These are phyloP conservation scores for Xylaria polymorpha DNA, from an alignment of 2,329 filamentous ascomycete genomes.

Conservation along the genomic window DNA sequence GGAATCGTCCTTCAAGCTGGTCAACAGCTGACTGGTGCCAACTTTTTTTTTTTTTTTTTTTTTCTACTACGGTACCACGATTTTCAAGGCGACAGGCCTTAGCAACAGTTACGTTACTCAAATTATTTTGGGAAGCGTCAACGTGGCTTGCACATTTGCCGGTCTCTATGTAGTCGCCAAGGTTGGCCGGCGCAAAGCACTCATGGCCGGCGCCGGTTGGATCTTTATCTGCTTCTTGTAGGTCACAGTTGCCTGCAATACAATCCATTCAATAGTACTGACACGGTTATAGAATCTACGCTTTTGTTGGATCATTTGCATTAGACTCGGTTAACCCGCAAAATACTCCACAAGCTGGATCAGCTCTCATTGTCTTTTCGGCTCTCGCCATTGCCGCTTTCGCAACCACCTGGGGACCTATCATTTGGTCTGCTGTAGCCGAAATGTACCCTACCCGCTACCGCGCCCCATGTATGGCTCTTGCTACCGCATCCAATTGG, in stretches of 20 bases:
- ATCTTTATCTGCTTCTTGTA: slow-evolving; percentile 65
- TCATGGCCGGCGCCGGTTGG: slow-evolving; percentile 73
- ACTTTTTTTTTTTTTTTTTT: slow-evolving; percentile 76
- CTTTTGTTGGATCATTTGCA: slow-evolving; percentile 61
- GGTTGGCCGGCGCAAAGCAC: slow-evolving; percentile 70
- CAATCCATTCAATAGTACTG: background rate
- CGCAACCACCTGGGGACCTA: slow-evolving; percentile 76
- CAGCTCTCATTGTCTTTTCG: slow-evolving; percentile 74
- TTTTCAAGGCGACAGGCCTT: slow-evolving; percentile 74
- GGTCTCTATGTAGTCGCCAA: slow-evolving; percentile 74
- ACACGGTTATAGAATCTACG: slow-evolving; percentile 54
- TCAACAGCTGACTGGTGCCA: slow-evolving; percentile 75
- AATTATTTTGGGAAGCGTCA: slow-evolving; percentile 75
- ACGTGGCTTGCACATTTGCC: slow-evolving; percentile 73
- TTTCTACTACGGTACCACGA: slow-evolving; percentile 74
- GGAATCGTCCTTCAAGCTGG: slow-evolving; percentile 72
- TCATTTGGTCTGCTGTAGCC: slow-evolving; percentile 73
- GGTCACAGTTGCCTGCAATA: slow-evolving; percentile 36
- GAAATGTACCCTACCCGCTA: slow-evolving; percentile 73
- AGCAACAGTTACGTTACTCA: slow-evolving; percentile 73
- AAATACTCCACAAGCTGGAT: slow-evolving; percentile 62
- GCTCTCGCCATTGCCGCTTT: slow-evolving; percentile 76
- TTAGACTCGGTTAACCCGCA: slow-evolving; percentile 56
- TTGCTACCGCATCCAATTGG: slow-evolving; percentile 70
- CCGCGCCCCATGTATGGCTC: slow-evolving; percentile 64